phyloP scores from a whole-genome alignment of 441 rosid genomes.

The Aleurites moluccanus region DNA sequence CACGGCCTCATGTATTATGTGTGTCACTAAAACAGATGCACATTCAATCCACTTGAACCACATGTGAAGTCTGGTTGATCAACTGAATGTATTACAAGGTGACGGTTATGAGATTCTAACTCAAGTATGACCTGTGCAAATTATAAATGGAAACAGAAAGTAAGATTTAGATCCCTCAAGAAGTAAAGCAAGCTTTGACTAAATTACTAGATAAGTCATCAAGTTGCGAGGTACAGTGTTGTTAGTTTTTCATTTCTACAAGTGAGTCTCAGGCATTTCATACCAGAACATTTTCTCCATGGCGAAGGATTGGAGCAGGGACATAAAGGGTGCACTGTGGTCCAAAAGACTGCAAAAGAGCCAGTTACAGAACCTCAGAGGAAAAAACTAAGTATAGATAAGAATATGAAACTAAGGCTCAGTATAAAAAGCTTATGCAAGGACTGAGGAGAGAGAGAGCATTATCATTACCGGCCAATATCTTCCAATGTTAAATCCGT shows the following conservation, averaged over 20 bases:
- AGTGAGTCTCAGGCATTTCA: conserved; percentile 19
- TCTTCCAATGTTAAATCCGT: conserved; percentile 87
- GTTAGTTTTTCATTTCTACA: not conserved
- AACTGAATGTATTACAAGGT: conserved; percentile 52
- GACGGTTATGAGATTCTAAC: conserved; percentile 56
- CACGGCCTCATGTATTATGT: not conserved
- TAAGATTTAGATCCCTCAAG: not conserved
- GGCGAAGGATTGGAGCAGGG: conserved; percentile 79
- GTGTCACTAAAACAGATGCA: conserved; percentile 39
- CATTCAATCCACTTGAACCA: conserved; percentile 39
- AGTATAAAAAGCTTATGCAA: not conserved
- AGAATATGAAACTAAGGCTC: conserved; percentile 2
- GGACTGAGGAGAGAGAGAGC: not conserved
- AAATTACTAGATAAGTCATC: not conserved
- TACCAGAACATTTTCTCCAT: conserved; percentile 74
- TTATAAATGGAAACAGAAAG: conserved; percentile 10
- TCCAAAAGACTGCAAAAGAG: conserved; percentile 60
- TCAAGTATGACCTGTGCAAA: conserved; percentile 63
- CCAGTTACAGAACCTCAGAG: not conserved
- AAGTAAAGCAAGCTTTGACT: too few relatives aligned
- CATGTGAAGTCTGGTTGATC: conserved; percentile 64
- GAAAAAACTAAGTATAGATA: not conserved
- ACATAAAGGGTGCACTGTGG: conserved; percentile 87
- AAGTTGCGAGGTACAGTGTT: too few relatives aligned
- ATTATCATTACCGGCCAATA: conserved; percentile 74